These are phyloP conservation scores for Gleditsia sinensis DNA, from an alignment of 306 rosid species.

Conservation along the genomic window DNA sequence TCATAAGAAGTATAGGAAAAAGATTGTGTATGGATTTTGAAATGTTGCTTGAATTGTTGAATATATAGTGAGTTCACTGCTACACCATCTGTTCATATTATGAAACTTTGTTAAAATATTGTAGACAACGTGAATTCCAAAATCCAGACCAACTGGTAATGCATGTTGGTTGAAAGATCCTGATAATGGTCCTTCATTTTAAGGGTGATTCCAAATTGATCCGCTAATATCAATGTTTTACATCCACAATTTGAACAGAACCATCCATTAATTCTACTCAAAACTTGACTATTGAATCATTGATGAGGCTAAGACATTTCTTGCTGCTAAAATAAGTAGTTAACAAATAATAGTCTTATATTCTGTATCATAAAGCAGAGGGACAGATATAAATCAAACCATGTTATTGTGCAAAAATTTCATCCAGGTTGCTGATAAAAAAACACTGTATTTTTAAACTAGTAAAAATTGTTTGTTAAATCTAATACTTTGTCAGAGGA, in stretches of 20 bases:
- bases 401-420: neutral
- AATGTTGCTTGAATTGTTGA: neutral
- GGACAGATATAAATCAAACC: neutral
- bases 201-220: neutral
- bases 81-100: neutral
- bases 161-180: conserved; percentile 10
- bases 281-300: neutral
- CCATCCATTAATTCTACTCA: conserved; percentile 1
- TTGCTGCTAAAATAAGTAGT: neutral
- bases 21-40: conserved; percentile 11
- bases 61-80: neutral
- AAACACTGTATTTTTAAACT: neutral
- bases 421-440: neutral
- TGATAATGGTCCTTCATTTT: neutral
- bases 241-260: conserved; percentile 22
- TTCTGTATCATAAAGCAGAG: neutral
- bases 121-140: conserved; percentile 17
- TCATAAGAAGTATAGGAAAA: conserved; percentile 1
- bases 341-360: neutral
- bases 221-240: conserved; percentile 1
- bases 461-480: neutral
- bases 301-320: neutral
- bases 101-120: neutral
- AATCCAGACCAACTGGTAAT: conserved; percentile 15
- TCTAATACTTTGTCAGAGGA: neutral